These are phyloP conservation scores for Firmiana major DNA, from an alignment of 345 rosid genomes.

Conservation along the genomic window DNA sequence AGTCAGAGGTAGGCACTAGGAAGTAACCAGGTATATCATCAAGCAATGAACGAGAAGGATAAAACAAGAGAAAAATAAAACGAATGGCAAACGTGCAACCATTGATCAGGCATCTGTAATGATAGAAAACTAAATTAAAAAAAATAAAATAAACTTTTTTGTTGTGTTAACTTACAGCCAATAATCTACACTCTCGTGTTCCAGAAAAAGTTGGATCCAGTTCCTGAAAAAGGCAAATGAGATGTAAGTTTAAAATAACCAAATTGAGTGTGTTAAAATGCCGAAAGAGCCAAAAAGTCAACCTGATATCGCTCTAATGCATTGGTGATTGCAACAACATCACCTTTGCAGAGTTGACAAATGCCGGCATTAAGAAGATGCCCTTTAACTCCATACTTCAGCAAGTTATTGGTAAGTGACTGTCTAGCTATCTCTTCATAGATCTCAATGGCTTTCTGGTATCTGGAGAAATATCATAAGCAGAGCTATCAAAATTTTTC, in stretches of 20 bases:
- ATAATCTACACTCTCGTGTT: slow-evolving; percentile 77
- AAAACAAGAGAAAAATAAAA: background rate
- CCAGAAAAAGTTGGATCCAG: slow-evolving; percentile 95
- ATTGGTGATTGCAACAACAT: slow-evolving; percentile 77
- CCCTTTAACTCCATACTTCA: slow-evolving; percentile 95
- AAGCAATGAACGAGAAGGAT: background rate
- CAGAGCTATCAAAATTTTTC: background rate
- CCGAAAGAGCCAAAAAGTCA: slow-evolving; percentile 19
- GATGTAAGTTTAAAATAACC: background rate
- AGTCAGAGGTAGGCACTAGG: background rate
- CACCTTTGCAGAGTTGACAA: slow-evolving; percentile 93
- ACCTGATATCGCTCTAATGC: slow-evolving; percentile 97
- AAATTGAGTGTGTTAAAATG: background rate
- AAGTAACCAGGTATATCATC: background rate
- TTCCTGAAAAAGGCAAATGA: slow-evolving; percentile 51
- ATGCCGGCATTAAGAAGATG: slow-evolving; percentile 97
- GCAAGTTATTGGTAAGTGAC: slow-evolving; percentile 73
- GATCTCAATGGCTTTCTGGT: slow-evolving; percentile 82
- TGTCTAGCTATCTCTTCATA: slow-evolving; percentile 82
- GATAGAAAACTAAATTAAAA: background rate
- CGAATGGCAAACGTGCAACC: background rate
- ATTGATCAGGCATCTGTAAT: background rate
- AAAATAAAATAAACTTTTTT: background rate
- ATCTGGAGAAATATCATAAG: slow-evolving; percentile 46
- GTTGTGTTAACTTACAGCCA: slow-evolving; percentile 40